Conservation (phyloP, 2,329 filamentous ascomycete genomes). For the Fusarium sp. region DNA sequence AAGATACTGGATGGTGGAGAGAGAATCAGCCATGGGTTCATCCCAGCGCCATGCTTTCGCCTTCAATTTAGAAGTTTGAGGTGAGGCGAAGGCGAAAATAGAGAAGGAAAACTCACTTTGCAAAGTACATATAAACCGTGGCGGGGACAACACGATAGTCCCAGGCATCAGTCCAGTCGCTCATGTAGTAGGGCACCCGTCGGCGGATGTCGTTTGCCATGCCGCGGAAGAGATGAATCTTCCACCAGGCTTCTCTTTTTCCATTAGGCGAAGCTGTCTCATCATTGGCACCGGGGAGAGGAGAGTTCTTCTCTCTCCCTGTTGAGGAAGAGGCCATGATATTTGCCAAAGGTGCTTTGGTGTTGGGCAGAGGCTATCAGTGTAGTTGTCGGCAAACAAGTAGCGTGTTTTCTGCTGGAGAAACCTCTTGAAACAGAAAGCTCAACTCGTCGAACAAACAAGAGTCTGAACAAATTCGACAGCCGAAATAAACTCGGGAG, state of each 20-base stretch:
- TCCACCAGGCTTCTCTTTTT: slow-evolving; percentile 69
- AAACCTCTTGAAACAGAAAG: neutral
- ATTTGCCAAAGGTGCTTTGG: neutral
- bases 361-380: neutral
- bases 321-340: slow-evolving; percentile 25
- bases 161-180: slow-evolving; percentile 88
- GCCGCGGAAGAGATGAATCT: slow-evolving; percentile 76
- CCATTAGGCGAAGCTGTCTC: slow-evolving; percentile 7
- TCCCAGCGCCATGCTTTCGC: neutral
- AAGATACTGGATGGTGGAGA: slow-evolving; percentile 68
- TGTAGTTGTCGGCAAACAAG: slow-evolving; percentile 3
- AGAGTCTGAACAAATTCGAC: neutral
- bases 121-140: slow-evolving; percentile 94
- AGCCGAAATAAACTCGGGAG: neutral
- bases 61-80: neutral
- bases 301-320: slow-evolving; percentile 15
- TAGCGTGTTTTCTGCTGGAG: neutral
- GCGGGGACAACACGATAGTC: slow-evolving; percentile 89
- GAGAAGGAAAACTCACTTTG: slow-evolving; percentile 68
- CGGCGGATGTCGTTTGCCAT: slow-evolving; percentile 82
- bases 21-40: slow-evolving; percentile 29
- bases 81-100: neutral
- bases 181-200: slow-evolving; percentile 78
- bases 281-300: neutral
- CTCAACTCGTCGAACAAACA: neutral